phyloP scores from a whole-genome alignment of 2,329 filamentous ascomycete species.

The Diaporthe citriasiana region DNA sequence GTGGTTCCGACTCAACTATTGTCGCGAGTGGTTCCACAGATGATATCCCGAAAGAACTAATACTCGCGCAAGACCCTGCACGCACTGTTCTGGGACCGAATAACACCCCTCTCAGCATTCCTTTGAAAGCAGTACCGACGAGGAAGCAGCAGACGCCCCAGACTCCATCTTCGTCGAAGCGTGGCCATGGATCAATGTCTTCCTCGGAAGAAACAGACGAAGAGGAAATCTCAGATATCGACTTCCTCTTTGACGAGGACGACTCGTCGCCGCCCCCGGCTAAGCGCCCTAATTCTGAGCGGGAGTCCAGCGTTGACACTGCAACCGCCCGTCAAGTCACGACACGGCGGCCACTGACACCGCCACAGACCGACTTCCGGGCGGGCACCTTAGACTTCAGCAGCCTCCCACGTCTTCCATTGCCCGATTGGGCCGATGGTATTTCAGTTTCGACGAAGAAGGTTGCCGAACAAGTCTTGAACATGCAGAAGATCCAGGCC shows the following conservation, averaged over 20 bases:
- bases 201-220: conserved; percentile 56
- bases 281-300: conserved; percentile 31
- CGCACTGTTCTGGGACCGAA: conserved; percentile 42
- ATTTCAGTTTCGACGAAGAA: conserved; percentile 73
- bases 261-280: conserved; percentile 38
- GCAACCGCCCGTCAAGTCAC: conserved; percentile 24
- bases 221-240: conserved; percentile 57
- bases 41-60: neutral
- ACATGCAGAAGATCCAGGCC: conserved; percentile 75
- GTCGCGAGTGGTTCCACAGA: neutral
- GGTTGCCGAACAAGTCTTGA: conserved; percentile 75
- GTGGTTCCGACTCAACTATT: neutral
- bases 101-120: conserved; percentile 47
- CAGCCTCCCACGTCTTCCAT: conserved; percentile 73
- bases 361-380: conserved; percentile 64
- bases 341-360: conserved; percentile 37
- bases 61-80: conserved; percentile 43
- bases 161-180: conserved; percentile 26
- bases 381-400: conserved; percentile 75
- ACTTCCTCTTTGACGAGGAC: conserved; percentile 51
- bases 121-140: conserved; percentile 51
- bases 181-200: conserved; percentile 47
- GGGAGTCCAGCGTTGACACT: conserved; percentile 39
- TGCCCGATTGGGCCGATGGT: conserved; percentile 75
- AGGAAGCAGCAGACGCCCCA: neutral